Base-by-base conservation (phyloP, 495 filamentous ascomycete genomes). In the Aspergillus diversus region DNA sequence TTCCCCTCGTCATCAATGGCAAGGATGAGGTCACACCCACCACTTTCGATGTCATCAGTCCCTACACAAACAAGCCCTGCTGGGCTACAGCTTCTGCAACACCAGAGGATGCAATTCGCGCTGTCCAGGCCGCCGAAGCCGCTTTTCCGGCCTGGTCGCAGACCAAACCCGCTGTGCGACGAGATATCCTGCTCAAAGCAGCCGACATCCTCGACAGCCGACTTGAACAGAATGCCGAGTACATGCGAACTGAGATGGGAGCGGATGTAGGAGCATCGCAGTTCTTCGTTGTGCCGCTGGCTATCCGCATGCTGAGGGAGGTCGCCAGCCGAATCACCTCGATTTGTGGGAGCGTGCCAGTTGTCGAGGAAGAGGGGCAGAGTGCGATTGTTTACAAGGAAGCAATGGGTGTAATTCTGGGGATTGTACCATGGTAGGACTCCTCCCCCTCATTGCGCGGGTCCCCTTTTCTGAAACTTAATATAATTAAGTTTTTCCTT, bases 371-470 rank as follows among this genome's bases (percentile, higher is more conserved):
- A 17, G 79, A 85, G 52, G 83, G 83, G 0, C 80, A 80, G 49
- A 83, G 82, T 35, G 89, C 90, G 1, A 81, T 96, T 60, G 76
- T 96, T 5, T 79, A 85, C 43, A 90, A 88, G 64, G 92, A 96
- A 71, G 88, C 92, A 5, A 92, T 86, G 73, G 92, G 92, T 31
- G 92, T 95, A 17, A 79, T 92, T 21, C 75, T 97, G 21, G 89
- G 86, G 11, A 89, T 96, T 73, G 91, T 92, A 9, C 92, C 93
- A 21, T 96, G 93, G 90, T 92, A 77, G 59, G 75, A 43, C 7
- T 43, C 11, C 39, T 69, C 13, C 39, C 4, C 39, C 39, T 43
- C 9, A 15, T 55, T 33, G 35, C 21, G 21, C 21, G 21, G 21
- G 21, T 27, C 21, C 21, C 21, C 21, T 27, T 27, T 27, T 27